A percentile compares a stretch with the other conserved stretches of the same genome.
These are phyloP conservation scores for Colletotrichum endophyticum DNA, from an alignment of 2,329 filamentous ascomycete species.

Conservation along the genomic window DNA sequence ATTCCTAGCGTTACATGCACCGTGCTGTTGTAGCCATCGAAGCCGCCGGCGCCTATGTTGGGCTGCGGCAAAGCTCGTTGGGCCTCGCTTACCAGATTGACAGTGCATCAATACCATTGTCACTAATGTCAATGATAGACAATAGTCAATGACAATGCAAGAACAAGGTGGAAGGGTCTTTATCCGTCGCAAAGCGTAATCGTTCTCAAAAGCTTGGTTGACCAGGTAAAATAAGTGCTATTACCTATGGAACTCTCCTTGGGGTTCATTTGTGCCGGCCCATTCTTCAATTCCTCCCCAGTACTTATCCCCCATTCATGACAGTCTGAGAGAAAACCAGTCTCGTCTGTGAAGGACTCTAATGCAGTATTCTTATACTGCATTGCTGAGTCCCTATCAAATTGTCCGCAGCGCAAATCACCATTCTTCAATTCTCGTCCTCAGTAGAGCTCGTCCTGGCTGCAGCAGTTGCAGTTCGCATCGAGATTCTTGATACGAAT, in stretches of 20 bases:
- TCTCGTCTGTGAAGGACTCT: background rate
- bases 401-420: background rate
- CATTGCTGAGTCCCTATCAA: rapidly evolving
- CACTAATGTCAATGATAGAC: background rate
- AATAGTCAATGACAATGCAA: background rate
- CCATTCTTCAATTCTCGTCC: background rate
- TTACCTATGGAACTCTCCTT: no score
- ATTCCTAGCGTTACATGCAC: background rate
- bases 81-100: background rate
- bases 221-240: background rate
- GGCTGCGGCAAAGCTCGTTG: background rate
- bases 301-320: no score
- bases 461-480: background rate
- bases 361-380: background rate
- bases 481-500: background rate
- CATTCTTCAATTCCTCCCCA: background rate
- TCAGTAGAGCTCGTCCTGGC: no score
- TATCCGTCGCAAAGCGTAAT: background rate
- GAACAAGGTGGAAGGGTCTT: background rate
- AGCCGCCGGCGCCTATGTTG: background rate
- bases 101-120: background rate
- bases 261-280: no score
- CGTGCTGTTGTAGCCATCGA: background rate
- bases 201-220: background rate
- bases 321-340: background rate